Conservation (phyloP, 2,329 filamentous ascomycete species). For the Elsinoe ampelina region DNA sequence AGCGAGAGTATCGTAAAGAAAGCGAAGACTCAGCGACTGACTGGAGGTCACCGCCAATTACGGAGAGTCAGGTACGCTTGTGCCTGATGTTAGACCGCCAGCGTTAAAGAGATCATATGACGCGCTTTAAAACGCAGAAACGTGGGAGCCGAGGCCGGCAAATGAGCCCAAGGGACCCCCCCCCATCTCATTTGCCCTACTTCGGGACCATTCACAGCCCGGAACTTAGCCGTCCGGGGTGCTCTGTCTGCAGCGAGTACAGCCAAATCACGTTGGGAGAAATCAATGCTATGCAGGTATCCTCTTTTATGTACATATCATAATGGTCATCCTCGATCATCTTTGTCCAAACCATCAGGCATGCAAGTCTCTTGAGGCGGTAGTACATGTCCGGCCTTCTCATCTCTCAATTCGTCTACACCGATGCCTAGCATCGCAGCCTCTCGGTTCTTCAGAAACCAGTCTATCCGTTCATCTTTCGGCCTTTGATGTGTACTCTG, state of each 20-base stretch:
- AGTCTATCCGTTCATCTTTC: slow-evolving; percentile 54
- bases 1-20: background rate
- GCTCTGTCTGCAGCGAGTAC: background rate
- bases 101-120: slow-evolving; percentile 10
- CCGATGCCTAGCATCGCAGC: slow-evolving; percentile 37
- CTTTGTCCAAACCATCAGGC: slow-evolving; percentile 27
- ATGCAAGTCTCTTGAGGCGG: slow-evolving; percentile 38
- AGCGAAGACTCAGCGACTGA: background rate
- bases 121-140: background rate
- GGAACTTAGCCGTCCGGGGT: background rate
- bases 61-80: slow-evolving; percentile 9
- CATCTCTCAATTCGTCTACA: slow-evolving; percentile 36
- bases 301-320: background rate
- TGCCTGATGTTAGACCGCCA: background rate
- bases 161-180: background rate
- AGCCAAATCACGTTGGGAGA: background rate
- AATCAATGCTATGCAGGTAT: background rate
- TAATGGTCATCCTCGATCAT: background rate
- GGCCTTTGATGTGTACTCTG: slow-evolving; percentile 40
- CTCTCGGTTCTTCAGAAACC: slow-evolving; percentile 67
- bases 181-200: background rate
- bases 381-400: slow-evolving; percentile 37
- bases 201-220: background rate
- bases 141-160: slow-evolving; percentile 3
- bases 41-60: slow-evolving; percentile 7